phyloP scores from a whole-genome alignment of 2,329 filamentous ascomycete species.

The Rasamsonia emersonii region DNA sequence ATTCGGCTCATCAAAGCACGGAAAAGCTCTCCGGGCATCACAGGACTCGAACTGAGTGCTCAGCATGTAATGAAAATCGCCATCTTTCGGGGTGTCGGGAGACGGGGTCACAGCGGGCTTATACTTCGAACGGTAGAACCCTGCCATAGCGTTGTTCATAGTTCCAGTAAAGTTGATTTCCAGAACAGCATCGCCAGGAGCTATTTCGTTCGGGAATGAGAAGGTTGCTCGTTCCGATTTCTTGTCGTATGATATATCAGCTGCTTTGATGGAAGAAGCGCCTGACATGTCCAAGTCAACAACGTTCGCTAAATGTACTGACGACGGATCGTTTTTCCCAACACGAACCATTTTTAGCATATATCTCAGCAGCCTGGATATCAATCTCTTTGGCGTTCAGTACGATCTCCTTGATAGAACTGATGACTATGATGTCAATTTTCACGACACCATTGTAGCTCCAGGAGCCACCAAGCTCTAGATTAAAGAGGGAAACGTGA shows the following conservation, averaged over 20 bases:
- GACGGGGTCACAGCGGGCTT: conserved; percentile 66
- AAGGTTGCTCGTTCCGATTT: conserved; percentile 77
- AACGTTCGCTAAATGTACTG: conserved; percentile 1
- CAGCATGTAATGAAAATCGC: conserved; percentile 62
- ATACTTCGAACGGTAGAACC: conserved; percentile 92
- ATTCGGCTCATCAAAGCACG: conserved; percentile 96
- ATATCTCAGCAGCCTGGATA: conserved; percentile 51
- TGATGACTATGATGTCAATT: conserved; percentile 66
- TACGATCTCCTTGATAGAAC: conserved; percentile 65
- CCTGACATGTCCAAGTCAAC: conserved; percentile 13
- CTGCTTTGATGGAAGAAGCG: conserved; percentile 40
- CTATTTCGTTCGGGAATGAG: conserved; percentile 63
- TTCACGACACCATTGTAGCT: conserved; percentile 77
- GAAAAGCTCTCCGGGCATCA: conserved; percentile 89
- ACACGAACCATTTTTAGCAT: conserved; percentile 24
- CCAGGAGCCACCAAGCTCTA: conserved; percentile 66
- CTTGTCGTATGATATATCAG: conserved; percentile 68
- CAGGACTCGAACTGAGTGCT: conserved; percentile 97
- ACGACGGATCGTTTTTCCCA: background rate
- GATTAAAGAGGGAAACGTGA: conserved; percentile 66
- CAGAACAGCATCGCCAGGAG: conserved; percentile 59
- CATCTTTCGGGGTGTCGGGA: conserved; percentile 66
- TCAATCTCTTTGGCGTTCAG: conserved; percentile 82
- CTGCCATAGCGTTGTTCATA: conserved; percentile 85
- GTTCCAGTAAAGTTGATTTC: conserved; percentile 68